phyloP scores from a whole-genome alignment of 352 stramenopile species.

The Globisporangium orthogonon region DNA sequence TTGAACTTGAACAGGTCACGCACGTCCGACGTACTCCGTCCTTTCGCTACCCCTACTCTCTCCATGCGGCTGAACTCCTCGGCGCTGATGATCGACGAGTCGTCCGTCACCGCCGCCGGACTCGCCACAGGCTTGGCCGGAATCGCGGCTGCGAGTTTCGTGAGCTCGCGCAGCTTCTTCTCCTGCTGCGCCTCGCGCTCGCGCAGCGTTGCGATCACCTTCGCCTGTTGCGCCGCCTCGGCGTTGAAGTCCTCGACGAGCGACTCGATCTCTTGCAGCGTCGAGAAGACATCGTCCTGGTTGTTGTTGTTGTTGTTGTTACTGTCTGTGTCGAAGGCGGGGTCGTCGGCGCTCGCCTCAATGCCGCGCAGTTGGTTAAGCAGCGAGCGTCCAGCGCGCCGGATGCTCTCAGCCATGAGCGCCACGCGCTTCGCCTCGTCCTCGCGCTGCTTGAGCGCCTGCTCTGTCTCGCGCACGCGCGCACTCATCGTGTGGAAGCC shows the following conservation, averaged over 20 bases:
- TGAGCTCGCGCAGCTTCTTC: conserved; percentile 24
- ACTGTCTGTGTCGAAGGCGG: not conserved
- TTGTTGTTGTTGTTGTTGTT: conserved; percentile 3
- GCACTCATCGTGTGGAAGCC: conserved; percentile 28
- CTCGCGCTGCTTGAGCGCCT: conserved; percentile 13
- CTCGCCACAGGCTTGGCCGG: conserved; percentile 1
- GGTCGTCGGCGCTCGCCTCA: not conserved
- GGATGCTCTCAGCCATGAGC: conserved; percentile 6
- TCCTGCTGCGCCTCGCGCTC: conserved; percentile 21
- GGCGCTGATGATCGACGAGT: conserved; percentile 6
- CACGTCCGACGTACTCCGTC: conserved; percentile 34
- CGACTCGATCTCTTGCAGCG: conserved; percentile 27
- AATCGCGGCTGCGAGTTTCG: conserved; percentile 14
- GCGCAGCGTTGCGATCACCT: conserved; percentile 28
- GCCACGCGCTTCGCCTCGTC: conserved; percentile 8
- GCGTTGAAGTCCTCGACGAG: conserved; percentile 50
- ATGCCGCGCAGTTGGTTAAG: conserved; percentile 18
- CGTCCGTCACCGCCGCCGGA: conserved; percentile 13
- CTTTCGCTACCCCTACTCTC: conserved; percentile 15
- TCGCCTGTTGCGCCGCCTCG: conserved; percentile 41
- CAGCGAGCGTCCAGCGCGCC: conserved; percentile 10
- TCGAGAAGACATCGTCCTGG: conserved; percentile 19
- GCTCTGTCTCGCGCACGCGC: conserved; percentile 32
- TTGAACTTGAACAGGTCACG: conserved; percentile 41
- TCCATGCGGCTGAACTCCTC: conserved; percentile 18